These are phyloP conservation scores for Candida ponderosae DNA, from an alignment of 805 yeast species.

Conservation along the genomic window DNA sequence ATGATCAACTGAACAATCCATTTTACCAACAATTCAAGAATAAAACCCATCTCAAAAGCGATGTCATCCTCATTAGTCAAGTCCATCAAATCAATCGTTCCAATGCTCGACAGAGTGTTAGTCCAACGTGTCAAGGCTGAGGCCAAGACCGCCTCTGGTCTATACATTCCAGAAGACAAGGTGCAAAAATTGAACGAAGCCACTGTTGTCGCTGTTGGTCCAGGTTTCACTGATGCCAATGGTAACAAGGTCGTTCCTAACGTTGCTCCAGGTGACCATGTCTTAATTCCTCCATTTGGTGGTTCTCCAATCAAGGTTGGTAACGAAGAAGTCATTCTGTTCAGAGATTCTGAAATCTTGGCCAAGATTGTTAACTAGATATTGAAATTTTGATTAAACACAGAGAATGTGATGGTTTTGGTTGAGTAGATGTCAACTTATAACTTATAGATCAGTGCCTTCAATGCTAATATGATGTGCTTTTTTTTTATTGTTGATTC, in stretches of 20 bases:
- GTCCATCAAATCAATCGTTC: slow-evolving; percentile 81
- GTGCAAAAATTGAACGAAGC: slow-evolving; percentile 91
- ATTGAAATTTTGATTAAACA: too few species aligned
- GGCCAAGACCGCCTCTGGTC: slow-evolving; percentile 86
- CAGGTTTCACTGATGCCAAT: slow-evolving; percentile 71
- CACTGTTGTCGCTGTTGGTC: slow-evolving; percentile 89
- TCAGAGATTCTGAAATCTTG: slow-evolving; percentile 90
- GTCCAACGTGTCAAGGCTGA: slow-evolving; percentile 93
- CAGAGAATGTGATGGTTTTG: too few species aligned
- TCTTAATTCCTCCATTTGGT: slow-evolving; percentile 90
- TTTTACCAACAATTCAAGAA: too few species aligned
- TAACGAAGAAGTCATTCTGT: slow-evolving; percentile 70
- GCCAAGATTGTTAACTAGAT: slow-evolving; percentile 59
- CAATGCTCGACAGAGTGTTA: slow-evolving; percentile 91
- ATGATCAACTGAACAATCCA: too few species aligned
- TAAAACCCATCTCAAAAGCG: too few species aligned
- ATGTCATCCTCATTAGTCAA: slow-evolving; percentile 64
- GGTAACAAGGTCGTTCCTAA: slow-evolving; percentile 69
- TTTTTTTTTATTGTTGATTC: too few species aligned
- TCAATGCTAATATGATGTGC: too few species aligned
- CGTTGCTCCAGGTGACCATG: slow-evolving; percentile 88
- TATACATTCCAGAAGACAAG: slow-evolving; percentile 92
- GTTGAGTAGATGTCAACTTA: too few species aligned
- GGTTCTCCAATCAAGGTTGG: slow-evolving; percentile 86
- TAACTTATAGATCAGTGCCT: too few species aligned